Conservation (phyloP, 2,329 filamentous ascomycete genomes). For the Fusarium multiceps region DNA sequence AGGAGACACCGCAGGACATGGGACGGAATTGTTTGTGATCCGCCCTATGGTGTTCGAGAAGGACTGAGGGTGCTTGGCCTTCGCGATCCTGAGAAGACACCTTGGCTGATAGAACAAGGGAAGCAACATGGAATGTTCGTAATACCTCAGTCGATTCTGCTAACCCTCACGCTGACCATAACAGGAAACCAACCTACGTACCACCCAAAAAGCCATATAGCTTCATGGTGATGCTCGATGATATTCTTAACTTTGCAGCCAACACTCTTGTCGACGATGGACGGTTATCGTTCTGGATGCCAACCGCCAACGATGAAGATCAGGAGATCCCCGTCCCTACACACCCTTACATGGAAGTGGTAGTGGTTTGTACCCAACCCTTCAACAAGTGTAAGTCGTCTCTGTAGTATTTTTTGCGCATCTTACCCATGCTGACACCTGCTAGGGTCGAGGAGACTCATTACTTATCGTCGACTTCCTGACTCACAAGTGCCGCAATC, state of each 20-base stretch:
- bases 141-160: not conserved
- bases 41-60: constrained; percentile 94
- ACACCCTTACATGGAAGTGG: constrained; percentile 79
- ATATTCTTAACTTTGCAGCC: constrained; percentile 86
- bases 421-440: not conserved
- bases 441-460: constrained; percentile 84
- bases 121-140: constrained; percentile 74
- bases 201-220: constrained; percentile 93
- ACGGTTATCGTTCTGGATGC: constrained; percentile 95
- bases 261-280: constrained; percentile 81
- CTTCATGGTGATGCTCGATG: constrained; percentile 88
- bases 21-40: constrained; percentile 94
- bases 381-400: constrained; percentile 83
- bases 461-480: constrained; percentile 82
- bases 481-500: constrained; percentile 65
- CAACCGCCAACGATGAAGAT: constrained; percentile 83
- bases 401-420: not conserved
- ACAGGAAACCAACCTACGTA: constrained; percentile 72
- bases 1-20: constrained; percentile 68
- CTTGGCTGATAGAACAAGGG: constrained; percentile 74
- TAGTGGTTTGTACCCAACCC: constrained; percentile 82
- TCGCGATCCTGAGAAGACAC: constrained; percentile 71
- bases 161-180: constrained; percentile 24
- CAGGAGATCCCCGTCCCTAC: constrained; percentile 80
- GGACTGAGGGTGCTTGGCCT: constrained; percentile 88